Percentiles rank a stretch among this genome's conserved stretches.
phyloP scores from a whole-genome alignment of 108 stramenopile genomes.

The Fistulifera solaris region DNA sequence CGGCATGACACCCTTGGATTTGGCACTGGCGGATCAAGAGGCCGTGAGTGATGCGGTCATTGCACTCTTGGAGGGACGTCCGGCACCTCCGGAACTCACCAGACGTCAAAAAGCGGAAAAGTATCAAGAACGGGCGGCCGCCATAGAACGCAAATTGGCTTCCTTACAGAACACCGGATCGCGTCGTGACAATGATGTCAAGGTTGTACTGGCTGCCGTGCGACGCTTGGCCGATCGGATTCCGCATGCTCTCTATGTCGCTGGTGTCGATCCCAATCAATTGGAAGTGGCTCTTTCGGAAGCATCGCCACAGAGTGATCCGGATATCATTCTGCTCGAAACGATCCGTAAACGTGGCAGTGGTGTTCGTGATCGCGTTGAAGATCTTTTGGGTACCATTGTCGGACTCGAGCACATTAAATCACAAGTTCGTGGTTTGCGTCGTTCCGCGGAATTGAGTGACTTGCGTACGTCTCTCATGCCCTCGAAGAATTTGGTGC shows the following conservation, averaged over 20 bases:
- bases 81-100: slow-evolving; percentile 74
- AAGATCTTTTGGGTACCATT: slow-evolving; percentile 72
- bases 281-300: slow-evolving; percentile 79
- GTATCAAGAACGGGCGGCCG: slow-evolving; percentile 65
- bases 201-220: slow-evolving; percentile 67
- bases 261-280: slow-evolving; percentile 85
- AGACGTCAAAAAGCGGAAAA: slow-evolving; percentile 74
- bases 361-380: slow-evolving; percentile 61
- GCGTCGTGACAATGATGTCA: slow-evolving; percentile 53
- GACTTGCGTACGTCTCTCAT: slow-evolving; percentile 74
- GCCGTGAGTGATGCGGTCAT: slow-evolving; percentile 61
- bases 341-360: slow-evolving; percentile 46
- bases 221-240: slow-evolving; percentile 79
- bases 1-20: slow-evolving; percentile 84
- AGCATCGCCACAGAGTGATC: slow-evolving; percentile 37
- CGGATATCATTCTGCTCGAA: slow-evolving; percentile 56
- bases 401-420: slow-evolving; percentile 86
- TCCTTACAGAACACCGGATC: slow-evolving; percentile 45
- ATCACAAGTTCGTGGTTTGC: slow-evolving; percentile 75
- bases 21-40: slow-evolving; percentile 61
- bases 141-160: slow-evolving; percentile 57
- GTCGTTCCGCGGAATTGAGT: slow-evolving; percentile 78
- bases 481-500: slow-evolving; percentile 34
- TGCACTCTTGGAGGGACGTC: slow-evolving; percentile 78
- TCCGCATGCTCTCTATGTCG: slow-evolving; percentile 77